Evolutionary conservation across 2,329 filamentous ascomycete genomes (phyloP), one percentile per base, ranked within the genome.

Genomic region (Xylariomycetidae sp.): DNA sequence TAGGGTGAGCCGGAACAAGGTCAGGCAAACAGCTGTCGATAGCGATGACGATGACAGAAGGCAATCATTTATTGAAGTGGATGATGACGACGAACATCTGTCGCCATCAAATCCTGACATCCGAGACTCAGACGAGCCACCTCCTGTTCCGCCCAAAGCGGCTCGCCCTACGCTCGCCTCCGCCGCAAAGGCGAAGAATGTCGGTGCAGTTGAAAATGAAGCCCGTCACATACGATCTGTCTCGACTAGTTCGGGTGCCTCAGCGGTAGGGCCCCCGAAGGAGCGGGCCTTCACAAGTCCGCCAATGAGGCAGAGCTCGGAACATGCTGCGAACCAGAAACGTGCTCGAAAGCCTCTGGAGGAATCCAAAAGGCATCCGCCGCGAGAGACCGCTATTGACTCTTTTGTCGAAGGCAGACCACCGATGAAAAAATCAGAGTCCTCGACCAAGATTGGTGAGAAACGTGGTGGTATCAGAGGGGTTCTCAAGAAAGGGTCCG

Each of bases 1-100:
- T 46, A 69, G 68, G 20, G 69, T 77, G 42, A 72, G 67, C 42
- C 73, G 66, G 40, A 77, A 68, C 48, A 74, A 58, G 48, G 60
- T 67, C 17, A 61, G 57, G 25, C 68, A 51, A 12, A 68, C 62
- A 19, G 60, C 56, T 15, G 58, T 67, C 1, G 45, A 52, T 9
- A 49, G 53, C 27, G 48, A 53, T n/a, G 46, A 46, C 18, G 49
- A 51, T 8, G 47, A 53, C 6, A 43, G 48, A n/a, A 32, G 33
- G 6, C 55, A 39, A 27, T 48, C 37, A 16, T 34, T 15, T 19
- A 39, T 52, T 30, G 55, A 50, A 34, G 38, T 46, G 17, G 33
- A 46, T 19, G 48, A 51, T 11, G 52, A 52, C n/a, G 44, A 45
- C 8, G 37, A 44, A 19, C 16, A 40, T 5, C 23, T 23, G n/a